Evolutionary conservation across 2,329 filamentous ascomycete species (phyloP).

Genomic region (Diaporthe ilicicola): DNA sequence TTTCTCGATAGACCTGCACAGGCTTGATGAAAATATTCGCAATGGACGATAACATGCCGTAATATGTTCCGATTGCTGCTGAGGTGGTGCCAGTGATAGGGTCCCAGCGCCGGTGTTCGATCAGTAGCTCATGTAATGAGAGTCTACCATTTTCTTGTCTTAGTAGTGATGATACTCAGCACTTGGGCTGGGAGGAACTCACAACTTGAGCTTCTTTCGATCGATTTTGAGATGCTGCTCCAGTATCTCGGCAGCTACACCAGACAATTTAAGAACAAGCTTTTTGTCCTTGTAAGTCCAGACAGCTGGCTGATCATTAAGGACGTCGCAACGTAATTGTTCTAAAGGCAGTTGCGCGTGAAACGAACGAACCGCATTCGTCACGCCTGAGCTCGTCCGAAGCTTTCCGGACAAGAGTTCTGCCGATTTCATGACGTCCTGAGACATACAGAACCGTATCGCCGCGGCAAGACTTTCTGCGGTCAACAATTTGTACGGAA

Average conservation of each 20-base stretch:
- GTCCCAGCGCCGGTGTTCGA: slow-evolving; percentile 46
- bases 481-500: slow-evolving; percentile 47
- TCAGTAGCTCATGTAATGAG: slow-evolving; percentile 47
- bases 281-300: slow-evolving; percentile 54
- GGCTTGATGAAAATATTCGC: slow-evolving; percentile 36
- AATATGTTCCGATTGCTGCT: slow-evolving; percentile 26
- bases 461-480: slow-evolving; percentile 46
- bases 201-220: slow-evolving; percentile 55
- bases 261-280: slow-evolving; percentile 55
- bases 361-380: slow-evolving; percentile 50
- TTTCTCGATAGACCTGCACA: slow-evolving; percentile 6
- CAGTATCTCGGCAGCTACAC: slow-evolving; percentile 62
- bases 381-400: slow-evolving; percentile 46
- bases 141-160: slow-evolving; percentile 45
- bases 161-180: too few relatives aligned
- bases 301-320: slow-evolving; percentile 56
- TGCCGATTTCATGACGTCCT: slow-evolving; percentile 42
- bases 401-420: slow-evolving; percentile 45
- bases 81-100: slow-evolving; percentile 41
- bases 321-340: slow-evolving; percentile 46
- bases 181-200: background rate
- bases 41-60: slow-evolving; percentile 29
- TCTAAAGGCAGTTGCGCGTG: slow-evolving; percentile 47
- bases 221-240: slow-evolving; percentile 60
- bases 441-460: slow-evolving; percentile 45